A percentile compares a stretch with the other conserved stretches of the same genome.
These are phyloP conservation scores for Daedalea quercina DNA, from an alignment of 768 basidiomycete species.

Conservation along the genomic window DNA sequence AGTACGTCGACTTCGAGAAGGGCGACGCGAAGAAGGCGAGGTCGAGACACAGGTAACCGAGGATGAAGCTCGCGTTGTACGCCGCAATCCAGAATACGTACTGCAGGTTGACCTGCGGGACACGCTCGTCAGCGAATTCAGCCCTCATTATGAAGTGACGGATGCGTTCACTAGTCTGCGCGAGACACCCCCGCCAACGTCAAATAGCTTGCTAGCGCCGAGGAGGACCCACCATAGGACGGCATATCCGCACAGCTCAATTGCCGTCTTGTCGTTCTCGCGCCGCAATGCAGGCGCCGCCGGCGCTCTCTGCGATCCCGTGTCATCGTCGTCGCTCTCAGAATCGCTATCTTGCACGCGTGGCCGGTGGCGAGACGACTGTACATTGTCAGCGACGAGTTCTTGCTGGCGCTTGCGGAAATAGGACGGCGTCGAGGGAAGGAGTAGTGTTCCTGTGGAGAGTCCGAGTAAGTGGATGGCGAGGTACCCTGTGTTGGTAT, in stretches of 20 bases:
- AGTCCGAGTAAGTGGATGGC: constrained; percentile 85
- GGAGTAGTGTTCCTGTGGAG: constrained; percentile 70
- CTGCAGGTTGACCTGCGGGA: constrained; percentile 68
- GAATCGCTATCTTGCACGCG: constrained; percentile 13
- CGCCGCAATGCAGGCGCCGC: constrained; percentile 26
- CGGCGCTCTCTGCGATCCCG: background rate
- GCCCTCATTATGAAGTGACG: no score
- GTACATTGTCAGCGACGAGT: constrained; percentile 9
- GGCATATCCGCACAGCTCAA: constrained; percentile 71
- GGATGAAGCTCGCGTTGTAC: constrained; percentile 81
- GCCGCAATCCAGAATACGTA: constrained; percentile 89
- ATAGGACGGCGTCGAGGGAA: constrained; percentile 72
- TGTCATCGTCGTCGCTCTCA: constrained; percentile 12
- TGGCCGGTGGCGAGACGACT: background rate
- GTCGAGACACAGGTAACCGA: constrained; percentile 76
- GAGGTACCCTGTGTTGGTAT: constrained; percentile 62
- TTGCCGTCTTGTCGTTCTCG: constrained; percentile 66
- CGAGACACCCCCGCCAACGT: constrained; percentile 41
- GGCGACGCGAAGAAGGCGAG: constrained; percentile 54
- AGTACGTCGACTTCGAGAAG: constrained; percentile 25
- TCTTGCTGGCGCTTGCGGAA: constrained; percentile 50
- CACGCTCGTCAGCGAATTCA: no score
- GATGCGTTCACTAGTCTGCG: constrained; percentile 45
- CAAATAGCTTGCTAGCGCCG: constrained; percentile 26
- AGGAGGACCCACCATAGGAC: constrained; percentile 73